phyloP scores from a whole-genome alignment of 176 grass and related monocot genomes.

The Zizania latifolia region DNA sequence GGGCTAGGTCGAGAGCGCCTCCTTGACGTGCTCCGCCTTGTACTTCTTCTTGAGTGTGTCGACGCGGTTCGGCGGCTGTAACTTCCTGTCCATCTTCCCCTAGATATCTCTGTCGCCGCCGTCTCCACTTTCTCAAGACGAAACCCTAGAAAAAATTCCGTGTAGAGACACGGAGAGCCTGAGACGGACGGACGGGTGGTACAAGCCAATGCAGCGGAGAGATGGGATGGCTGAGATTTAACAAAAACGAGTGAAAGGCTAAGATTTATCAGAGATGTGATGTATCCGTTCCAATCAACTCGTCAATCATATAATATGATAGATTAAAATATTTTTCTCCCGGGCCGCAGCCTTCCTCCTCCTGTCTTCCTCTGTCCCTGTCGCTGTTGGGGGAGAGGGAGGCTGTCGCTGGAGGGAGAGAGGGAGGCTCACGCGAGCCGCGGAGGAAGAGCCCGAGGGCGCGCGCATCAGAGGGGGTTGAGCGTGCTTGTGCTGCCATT shows the following conservation, averaged over 20 bases:
- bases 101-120: constrained; percentile 32
- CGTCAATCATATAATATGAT: too few relatives aligned
- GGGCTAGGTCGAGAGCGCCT: constrained; percentile 45
- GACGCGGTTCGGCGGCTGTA: constrained; percentile 78
- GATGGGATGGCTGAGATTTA: too few relatives aligned
- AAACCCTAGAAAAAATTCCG: neutral
- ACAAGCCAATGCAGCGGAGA: constrained; percentile 2
- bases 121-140: neutral
- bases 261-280: too few relatives aligned
- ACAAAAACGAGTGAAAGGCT: too few relatives aligned
- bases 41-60: constrained; percentile 99
- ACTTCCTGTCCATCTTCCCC: constrained; percentile 45
- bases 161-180: neutral
- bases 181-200: neutral
- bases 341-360: too few relatives aligned
- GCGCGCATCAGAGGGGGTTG: neutral
- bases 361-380: constrained; percentile 14
- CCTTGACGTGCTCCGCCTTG: constrained; percentile 68
- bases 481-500: neutral
- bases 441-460: neutral
- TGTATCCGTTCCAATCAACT: too few relatives aligned
- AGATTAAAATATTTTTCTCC: constrained; percentile 26
- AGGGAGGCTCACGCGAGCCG: constrained; percentile 4
- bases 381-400: constrained; percentile 19
- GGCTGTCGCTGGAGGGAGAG: too few relatives aligned